Percentiles rank a stretch among this genome's conserved stretches.
These are phyloP conservation scores for Gentiana dahurica DNA, from an alignment of 257 asterid genomes.

Conservation along the genomic window DNA sequence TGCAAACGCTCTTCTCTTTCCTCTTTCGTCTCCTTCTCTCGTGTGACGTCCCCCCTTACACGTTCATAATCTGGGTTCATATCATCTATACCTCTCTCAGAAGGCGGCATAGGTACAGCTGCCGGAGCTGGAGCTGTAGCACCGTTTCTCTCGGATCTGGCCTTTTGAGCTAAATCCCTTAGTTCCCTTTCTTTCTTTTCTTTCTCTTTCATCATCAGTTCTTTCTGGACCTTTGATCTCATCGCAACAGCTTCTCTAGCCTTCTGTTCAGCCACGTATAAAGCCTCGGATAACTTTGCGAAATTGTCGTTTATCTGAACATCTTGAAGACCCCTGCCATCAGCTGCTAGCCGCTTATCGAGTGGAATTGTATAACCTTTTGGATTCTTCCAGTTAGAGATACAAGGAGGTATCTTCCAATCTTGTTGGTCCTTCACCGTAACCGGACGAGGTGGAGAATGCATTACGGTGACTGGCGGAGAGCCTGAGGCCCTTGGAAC, in stretches of 20 bases:
- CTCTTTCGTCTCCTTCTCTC: slow-evolving; percentile 60
- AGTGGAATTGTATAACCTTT: slow-evolving; percentile 94
- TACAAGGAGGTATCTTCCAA: slow-evolving; percentile 92
- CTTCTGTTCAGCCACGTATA: slow-evolving; percentile 79
- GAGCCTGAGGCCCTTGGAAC: slow-evolving; percentile 94
- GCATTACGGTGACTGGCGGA: slow-evolving; percentile 97
- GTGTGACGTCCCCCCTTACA: slow-evolving; percentile 50
- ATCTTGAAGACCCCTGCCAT: slow-evolving; percentile 96
- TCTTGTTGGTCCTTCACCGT: slow-evolving; percentile 92
- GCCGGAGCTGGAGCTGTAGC: slow-evolving; percentile 38
- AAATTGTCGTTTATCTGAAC: slow-evolving; percentile 87
- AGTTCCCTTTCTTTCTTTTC: slow-evolving; percentile 82
- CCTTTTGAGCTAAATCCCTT: slow-evolving; percentile 76
- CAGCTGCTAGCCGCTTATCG: slow-evolving; percentile 91
- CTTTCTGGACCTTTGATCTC: slow-evolving; percentile 86
- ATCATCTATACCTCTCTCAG: slow-evolving; percentile 60
- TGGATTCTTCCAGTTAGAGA: slow-evolving; percentile 93
- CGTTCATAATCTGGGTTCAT: slow-evolving; percentile 50
- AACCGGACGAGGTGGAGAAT: slow-evolving; percentile 89
- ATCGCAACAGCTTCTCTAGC: slow-evolving; percentile 94
- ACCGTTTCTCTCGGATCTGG: slow-evolving; percentile 79
- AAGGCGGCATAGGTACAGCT: slow-evolving; percentile 26
- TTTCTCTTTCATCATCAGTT: slow-evolving; percentile 86
- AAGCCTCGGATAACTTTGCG: slow-evolving; percentile 66
- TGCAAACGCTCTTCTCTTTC: slow-evolving; percentile 54